Evolutionary conservation across 345 rosid genomes (phyloP).

Genomic region (Draba incana): DNA sequence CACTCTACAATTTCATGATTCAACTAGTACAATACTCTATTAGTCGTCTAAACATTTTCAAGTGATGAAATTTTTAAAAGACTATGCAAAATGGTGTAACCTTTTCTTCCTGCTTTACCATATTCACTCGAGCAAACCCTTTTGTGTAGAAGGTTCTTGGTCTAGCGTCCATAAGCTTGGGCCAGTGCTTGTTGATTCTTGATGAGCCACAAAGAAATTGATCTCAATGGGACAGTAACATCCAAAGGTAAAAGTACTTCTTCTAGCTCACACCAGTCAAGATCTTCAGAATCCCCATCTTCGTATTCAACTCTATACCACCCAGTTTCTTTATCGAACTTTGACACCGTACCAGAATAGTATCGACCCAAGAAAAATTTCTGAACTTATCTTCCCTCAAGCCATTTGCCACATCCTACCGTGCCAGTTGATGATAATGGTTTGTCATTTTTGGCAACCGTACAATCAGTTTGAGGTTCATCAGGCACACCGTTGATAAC

Average conservation of each 20-base stretch:
- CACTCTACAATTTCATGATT: no score
- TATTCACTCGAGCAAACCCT: slow-evolving; percentile 2
- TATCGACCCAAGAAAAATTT: slow-evolving; percentile 57
- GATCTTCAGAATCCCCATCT: slow-evolving; percentile 89
- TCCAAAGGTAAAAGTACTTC: slow-evolving; percentile 70
- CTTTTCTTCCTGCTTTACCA: slow-evolving; percentile 8
- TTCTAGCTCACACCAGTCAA: slow-evolving; percentile 76
- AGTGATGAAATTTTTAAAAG: not conserved
- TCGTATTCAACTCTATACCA: slow-evolving; percentile 88
- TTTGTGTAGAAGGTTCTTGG: slow-evolving; percentile 6
- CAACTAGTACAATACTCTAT: not conserved
- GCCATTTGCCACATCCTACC: slow-evolving; percentile 72
- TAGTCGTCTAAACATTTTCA: slow-evolving; percentile 9
- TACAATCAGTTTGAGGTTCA: slow-evolving; percentile 30
- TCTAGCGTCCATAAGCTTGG: slow-evolving; percentile 16
- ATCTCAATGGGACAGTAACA: slow-evolving; percentile 62
- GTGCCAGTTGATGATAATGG: slow-evolving; percentile 41
- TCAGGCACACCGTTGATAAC: slow-evolving; percentile 77
- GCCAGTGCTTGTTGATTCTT: slow-evolving; percentile 45
- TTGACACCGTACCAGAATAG: slow-evolving; percentile 58
- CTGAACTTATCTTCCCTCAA: slow-evolving; percentile 76
- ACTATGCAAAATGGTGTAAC: slow-evolving; percentile 16
- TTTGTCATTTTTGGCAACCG: slow-evolving; percentile 26
- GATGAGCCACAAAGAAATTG: slow-evolving; percentile 56
- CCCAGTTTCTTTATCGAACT: slow-evolving; percentile 65